Evolutionary conservation across 1,284 basidiomycete species (phyloP), one percentile per base, ranked within the genome.

Genomic region (Takashimella tepidaria): DNA sequence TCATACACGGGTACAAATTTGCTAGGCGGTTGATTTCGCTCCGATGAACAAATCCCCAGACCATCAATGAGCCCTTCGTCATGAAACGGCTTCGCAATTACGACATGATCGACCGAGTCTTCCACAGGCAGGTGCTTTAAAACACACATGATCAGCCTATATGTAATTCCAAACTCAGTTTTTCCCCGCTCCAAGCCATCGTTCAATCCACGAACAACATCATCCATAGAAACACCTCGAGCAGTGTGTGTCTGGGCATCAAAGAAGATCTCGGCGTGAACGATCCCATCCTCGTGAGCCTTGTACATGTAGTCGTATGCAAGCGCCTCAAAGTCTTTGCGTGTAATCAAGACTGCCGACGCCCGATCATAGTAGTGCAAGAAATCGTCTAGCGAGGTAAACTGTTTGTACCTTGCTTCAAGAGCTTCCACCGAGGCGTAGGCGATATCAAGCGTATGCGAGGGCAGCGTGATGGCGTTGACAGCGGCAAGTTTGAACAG

Each of bases 311-410:
- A 64, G 5, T 56, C 56, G 48, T 56, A 61, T 0, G 58, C 47
- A 11, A 67, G 50, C 8, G 51, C 58, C 12, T 52, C 53, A 47
- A 63, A 67, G 47, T 67, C 64, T 4, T 48, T 43, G 42, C 56
- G 55, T 42, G 51, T 50, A 47, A 61, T 46, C n/a, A 67, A 46
- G 11, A 56, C 58, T 11, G 56, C 63, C 56, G 62, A 62, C 2
- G 59, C 64, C 41, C 48, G 44, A 11, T 52, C 53, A 44, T 55
- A 59, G 45, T 57, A 60, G 11, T 47, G 47, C 11, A 66, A 50
- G 40, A 67, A 67, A 31, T 67, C 63, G 55, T 64, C 61, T 24
- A 67, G 56, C 26, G 47, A 54, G 19, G 58, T 49, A 41, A 63
- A 67, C 49, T 62, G 55, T 43, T 59, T 58, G 58, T 67, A 67